These are phyloP conservation scores for Polygonum aviculare DNA, from an alignment of 148 eudicot species.

Conservation along the genomic window DNA sequence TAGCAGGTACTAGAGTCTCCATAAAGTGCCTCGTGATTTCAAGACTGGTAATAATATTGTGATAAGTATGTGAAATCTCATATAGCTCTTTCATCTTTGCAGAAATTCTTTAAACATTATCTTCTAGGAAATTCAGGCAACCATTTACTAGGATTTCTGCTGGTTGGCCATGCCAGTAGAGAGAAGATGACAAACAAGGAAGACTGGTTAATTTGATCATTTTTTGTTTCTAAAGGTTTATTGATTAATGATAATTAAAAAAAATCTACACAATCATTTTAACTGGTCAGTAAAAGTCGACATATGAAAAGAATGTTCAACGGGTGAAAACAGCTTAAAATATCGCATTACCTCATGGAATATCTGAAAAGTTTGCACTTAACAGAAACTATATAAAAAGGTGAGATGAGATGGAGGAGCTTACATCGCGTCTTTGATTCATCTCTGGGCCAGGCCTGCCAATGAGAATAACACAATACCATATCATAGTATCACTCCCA, in stretches of 20 bases:
- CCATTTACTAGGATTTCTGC: too few species aligned
- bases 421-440: constrained; percentile 82
- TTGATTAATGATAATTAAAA: too few species aligned
- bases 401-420: constrained; percentile 19
- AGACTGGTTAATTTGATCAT: too few species aligned
- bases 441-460: constrained; percentile 84
- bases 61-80: neutral
- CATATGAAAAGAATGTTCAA: too few species aligned
- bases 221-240: too few species aligned
- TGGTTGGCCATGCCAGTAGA: too few species aligned
- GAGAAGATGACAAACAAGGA: too few species aligned
- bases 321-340: too few species aligned
- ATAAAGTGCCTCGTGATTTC: neutral
- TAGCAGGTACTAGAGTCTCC: neutral
- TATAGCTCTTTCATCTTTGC: neutral
- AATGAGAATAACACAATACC: constrained; percentile 82
- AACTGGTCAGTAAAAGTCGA: neutral
- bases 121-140: too few species aligned
- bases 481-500: constrained; percentile 46
- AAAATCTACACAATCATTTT: too few species aligned
- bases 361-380: too few species aligned
- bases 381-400: neutral
- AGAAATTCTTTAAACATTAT: neutral
- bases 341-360: too few species aligned
- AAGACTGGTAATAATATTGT: neutral